phyloP scores from a whole-genome alignment of 129 eudicot genomes.

The Artemisia annua region DNA sequence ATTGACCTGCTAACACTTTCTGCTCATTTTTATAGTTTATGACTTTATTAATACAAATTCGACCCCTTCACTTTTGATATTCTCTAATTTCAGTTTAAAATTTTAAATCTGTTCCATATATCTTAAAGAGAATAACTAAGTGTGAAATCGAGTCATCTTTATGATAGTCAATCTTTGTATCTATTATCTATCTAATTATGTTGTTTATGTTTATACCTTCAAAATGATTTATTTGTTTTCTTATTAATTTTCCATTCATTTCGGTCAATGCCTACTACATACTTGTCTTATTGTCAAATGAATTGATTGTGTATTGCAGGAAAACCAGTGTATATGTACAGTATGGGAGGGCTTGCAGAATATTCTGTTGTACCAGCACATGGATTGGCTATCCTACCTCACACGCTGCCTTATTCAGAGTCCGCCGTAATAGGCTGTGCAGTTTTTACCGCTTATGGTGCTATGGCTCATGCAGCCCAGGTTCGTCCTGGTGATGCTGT shows the following conservation, averaged over 20 bases:
- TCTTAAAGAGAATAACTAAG: too few relatives aligned
- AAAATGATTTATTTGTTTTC: neutral
- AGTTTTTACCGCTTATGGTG: conserved; percentile 98
- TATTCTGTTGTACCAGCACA: conserved; percentile 85
- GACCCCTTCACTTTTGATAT: too few relatives aligned
- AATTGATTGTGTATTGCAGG: conserved; percentile 43
- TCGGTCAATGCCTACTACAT: neutral
- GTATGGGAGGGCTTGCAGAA: conserved; percentile 99
- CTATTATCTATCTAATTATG: neutral
- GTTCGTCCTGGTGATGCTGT: conserved; percentile 95
- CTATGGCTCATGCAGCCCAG: conserved; percentile 99
- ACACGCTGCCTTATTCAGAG: conserved; percentile 84
- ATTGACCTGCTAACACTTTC: too few relatives aligned
- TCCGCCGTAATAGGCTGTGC: conserved; percentile 97
- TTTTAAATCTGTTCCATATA: too few relatives aligned
- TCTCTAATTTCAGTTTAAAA: too few relatives aligned
- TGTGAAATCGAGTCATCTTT: neutral
- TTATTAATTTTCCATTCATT: neutral
- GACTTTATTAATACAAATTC: too few relatives aligned
- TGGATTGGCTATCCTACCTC: conserved; percentile 67
- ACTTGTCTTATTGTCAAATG: conserved; percentile 12
- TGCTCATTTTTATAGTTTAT: too few relatives aligned
- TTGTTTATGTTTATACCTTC: neutral
- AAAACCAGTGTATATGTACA: conserved; percentile 97
- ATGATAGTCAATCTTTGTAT: too few relatives aligned